phyloP scores from a whole-genome alignment of 345 rosid species.

The Mangifera indica region DNA sequence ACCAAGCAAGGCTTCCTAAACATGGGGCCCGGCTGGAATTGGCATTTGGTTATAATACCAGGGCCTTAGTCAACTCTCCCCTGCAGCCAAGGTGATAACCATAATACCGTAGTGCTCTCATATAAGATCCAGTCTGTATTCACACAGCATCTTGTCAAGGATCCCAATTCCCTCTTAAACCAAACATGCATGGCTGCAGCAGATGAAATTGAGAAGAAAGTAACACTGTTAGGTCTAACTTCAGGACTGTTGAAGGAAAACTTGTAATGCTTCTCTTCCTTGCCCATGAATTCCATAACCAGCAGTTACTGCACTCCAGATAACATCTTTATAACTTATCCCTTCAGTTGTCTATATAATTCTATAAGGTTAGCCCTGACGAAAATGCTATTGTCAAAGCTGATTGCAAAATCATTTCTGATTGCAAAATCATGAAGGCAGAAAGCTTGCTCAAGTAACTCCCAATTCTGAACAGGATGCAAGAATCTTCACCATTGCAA shows the following conservation, averaged over 20 bases:
- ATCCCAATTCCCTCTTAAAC: slow-evolving; percentile 42
- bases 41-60: slow-evolving; percentile 42
- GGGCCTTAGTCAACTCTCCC: slow-evolving; percentile 47
- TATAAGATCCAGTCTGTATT: slow-evolving; percentile 31
- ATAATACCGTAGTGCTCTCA: slow-evolving; percentile 52
- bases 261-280: slow-evolving; percentile 39
- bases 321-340: slow-evolving; percentile 41
- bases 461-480: slow-evolving; percentile 51
- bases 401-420: slow-evolving; percentile 46
- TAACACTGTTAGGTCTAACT: slow-evolving; percentile 47
- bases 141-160: slow-evolving; percentile 44
- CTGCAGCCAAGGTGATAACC: slow-evolving; percentile 60
- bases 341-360: slow-evolving; percentile 37
- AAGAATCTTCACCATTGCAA: slow-evolving; percentile 56
- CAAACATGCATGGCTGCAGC: slow-evolving; percentile 65
- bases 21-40: slow-evolving; percentile 39
- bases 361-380: slow-evolving; percentile 52
- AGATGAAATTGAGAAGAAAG: slow-evolving; percentile 50
- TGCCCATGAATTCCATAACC: slow-evolving; percentile 56
- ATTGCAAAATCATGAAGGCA: slow-evolving; percentile 50
- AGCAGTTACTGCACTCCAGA: slow-evolving; percentile 59
- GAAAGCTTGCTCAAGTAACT: slow-evolving; percentile 45
- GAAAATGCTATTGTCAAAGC: slow-evolving; percentile 39
- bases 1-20: slow-evolving; percentile 56
- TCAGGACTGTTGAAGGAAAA: slow-evolving; percentile 30